Evolutionary conservation across 306 rosid species (phyloP).

Genomic region (Vigna reflexopilosa): DNA sequence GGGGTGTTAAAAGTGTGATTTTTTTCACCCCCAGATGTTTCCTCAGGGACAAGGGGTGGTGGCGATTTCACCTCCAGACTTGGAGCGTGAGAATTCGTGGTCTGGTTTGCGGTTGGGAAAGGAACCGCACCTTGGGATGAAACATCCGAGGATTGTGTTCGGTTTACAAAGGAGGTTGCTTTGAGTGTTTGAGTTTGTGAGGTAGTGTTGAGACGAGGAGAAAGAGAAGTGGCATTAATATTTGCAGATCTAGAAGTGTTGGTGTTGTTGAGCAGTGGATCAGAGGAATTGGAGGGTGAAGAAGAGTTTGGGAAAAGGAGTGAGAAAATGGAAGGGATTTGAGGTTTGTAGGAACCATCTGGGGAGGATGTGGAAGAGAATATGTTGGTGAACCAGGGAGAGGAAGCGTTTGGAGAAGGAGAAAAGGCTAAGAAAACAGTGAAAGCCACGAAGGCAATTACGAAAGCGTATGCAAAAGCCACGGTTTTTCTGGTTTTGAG

Average conservation of each 20-base stretch:
- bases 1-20: constrained; percentile 39
- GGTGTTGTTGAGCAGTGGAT: constrained; percentile 34
- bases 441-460: constrained; percentile 67
- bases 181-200: constrained; percentile 15
- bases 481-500: constrained; percentile 68
- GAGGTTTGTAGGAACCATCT: constrained; percentile 52
- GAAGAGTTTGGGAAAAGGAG: constrained; percentile 65
- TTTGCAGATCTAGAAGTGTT: constrained; percentile 60
- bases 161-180: constrained; percentile 34
- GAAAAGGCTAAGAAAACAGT: constrained; percentile 76
- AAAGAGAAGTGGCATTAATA: constrained; percentile 49
- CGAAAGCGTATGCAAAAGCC: constrained; percentile 69
- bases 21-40: constrained; percentile 32
- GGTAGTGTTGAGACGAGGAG: constrained; percentile 23
- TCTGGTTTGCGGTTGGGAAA: constrained; percentile 38
- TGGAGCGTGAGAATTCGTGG: constrained; percentile 18
- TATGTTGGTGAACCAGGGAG: constrained; percentile 72
- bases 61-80: constrained; percentile 17
- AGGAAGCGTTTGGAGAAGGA: constrained; percentile 61
- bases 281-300: not conserved
- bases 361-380: constrained; percentile 48
- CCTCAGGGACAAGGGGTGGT: constrained; percentile 34
- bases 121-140: constrained; percentile 34
- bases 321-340: constrained; percentile 51
- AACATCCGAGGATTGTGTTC: constrained; percentile 30